Evolutionary conservation across 768 basidiomycete species (phyloP).

Genomic region (Russula ochroleuca): DNA sequence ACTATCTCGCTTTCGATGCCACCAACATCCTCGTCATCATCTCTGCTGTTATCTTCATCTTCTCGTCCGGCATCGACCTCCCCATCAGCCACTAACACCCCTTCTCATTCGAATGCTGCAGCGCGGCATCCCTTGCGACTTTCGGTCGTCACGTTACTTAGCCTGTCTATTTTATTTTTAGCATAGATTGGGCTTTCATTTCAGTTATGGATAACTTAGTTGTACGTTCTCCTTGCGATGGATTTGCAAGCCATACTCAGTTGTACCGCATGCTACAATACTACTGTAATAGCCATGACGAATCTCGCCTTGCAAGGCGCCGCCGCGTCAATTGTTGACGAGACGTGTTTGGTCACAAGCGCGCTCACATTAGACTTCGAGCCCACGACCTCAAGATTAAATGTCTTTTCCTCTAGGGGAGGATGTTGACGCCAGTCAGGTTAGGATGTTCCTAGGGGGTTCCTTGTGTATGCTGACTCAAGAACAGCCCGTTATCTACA

Average conservation of each 20-base stretch:
- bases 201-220: neutral
- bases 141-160: neutral
- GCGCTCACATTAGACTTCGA: neutral
- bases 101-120: constrained; percentile 7
- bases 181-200: neutral
- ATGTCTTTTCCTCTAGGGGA: constrained; percentile 16
- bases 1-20: neutral
- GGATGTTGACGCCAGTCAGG: constrained; percentile 26
- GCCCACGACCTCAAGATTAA: neutral
- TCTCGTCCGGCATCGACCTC: neutral
- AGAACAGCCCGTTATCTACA: constrained; percentile 22
- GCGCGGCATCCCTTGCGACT: neutral
- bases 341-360: neutral
- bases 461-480: neutral
- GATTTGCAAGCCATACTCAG: too few relatives aligned
- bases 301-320: neutral
- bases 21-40: neutral
- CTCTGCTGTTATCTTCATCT: neutral
- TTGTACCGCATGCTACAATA: neutral
- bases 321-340: neutral
- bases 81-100: neutral
- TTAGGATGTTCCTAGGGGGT: neutral
- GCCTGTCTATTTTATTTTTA: constrained; percentile 4
- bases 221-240: neutral
- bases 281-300: neutral